Percentiles rank a stretch among this genome's conserved stretches.
phyloP scores from a whole-genome alignment of 1,284 basidiomycete species.

The Sphaerobolus stellatus region DNA sequence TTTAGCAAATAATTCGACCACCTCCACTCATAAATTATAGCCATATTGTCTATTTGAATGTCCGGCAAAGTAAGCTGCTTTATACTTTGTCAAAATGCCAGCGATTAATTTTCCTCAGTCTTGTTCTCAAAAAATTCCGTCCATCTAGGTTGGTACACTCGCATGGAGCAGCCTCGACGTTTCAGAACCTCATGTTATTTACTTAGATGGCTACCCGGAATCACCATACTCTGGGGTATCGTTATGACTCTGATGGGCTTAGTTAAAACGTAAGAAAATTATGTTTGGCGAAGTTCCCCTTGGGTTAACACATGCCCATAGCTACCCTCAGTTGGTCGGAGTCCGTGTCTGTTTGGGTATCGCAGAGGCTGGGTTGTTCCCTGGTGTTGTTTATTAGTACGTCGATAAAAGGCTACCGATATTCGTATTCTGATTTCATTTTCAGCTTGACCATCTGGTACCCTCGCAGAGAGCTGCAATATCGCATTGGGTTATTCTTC shows the following conservation, averaged over 20 bases:
- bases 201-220: slow-evolving; percentile 46
- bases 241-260: slow-evolving; percentile 64
- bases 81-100: slow-evolving; percentile 35
- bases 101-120: slow-evolving; percentile 36
- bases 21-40: slow-evolving; percentile 28
- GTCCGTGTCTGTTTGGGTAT: slow-evolving; percentile 60
- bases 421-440: neutral
- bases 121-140: slow-evolving; percentile 49
- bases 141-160: slow-evolving; percentile 49
- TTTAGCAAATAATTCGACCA: neutral
- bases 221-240: slow-evolving; percentile 50
- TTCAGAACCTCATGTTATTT: neutral
- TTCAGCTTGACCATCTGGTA: slow-evolving; percentile 51
- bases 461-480: slow-evolving; percentile 48
- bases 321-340: slow-evolving; percentile 61
- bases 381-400: slow-evolving; percentile 64
- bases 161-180: too few relatives aligned
- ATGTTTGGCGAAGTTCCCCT: neutral
- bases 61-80: slow-evolving; percentile 53
- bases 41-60: slow-evolving; percentile 63
- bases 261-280: slow-evolving; percentile 52
- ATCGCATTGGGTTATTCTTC: slow-evolving; percentile 53
- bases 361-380: slow-evolving; percentile 69
- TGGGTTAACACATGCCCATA: slow-evolving; percentile 23
- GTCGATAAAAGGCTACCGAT: slow-evolving; percentile 13